These are phyloP conservation scores for Lanmaoa pseudosensibilis DNA, from an alignment of 768 basidiomycete species.

Conservation along the genomic window DNA sequence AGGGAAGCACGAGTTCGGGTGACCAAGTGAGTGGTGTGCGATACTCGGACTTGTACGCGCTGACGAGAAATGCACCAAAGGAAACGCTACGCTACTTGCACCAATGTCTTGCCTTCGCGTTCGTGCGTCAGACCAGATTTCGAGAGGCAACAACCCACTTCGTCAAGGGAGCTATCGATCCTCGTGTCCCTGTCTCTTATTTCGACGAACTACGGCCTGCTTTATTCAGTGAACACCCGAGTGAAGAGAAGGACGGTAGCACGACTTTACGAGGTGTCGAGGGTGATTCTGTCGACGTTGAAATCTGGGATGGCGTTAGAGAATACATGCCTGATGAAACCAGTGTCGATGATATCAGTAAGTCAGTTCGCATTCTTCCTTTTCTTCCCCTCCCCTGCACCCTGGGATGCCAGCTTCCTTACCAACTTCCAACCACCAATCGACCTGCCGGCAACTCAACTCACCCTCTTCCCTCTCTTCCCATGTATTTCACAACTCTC, in stretches of 20 bases:
- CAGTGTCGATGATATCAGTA: conserved; percentile 82
- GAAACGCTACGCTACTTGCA: conserved; percentile 79
- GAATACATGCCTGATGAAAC: conserved; percentile 67
- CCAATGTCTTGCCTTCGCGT: conserved; percentile 79
- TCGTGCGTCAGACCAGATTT: conserved; percentile 77
- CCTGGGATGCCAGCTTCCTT: conserved; percentile 20
- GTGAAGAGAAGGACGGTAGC: neutral
- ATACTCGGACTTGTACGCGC: neutral
- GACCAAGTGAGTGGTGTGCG: conserved; percentile 10
- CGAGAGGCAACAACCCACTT: conserved; percentile 80
- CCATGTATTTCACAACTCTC: conserved; percentile 26
- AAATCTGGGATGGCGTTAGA: conserved; percentile 74
- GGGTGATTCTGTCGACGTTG: conserved; percentile 49
- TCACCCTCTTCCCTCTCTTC: conserved; percentile 30
- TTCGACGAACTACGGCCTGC: conserved; percentile 74
- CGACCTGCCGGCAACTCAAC: conserved; percentile 26
- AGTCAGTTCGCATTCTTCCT: conserved; percentile 41
- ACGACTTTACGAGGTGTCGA: neutral
- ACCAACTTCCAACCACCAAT: conserved; percentile 28
- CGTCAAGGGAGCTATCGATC: conserved; percentile 80
- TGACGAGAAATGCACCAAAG: conserved; percentile 35
- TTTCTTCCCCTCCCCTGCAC: conserved; percentile 21
- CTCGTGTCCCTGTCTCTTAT: conserved; percentile 76
- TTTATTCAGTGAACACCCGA: conserved; percentile 42
- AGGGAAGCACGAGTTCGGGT: conserved; percentile 7